phyloP scores from a whole-genome alignment of 2,329 filamentous ascomycete genomes.

The Berkeleyomyces basicola region DNA sequence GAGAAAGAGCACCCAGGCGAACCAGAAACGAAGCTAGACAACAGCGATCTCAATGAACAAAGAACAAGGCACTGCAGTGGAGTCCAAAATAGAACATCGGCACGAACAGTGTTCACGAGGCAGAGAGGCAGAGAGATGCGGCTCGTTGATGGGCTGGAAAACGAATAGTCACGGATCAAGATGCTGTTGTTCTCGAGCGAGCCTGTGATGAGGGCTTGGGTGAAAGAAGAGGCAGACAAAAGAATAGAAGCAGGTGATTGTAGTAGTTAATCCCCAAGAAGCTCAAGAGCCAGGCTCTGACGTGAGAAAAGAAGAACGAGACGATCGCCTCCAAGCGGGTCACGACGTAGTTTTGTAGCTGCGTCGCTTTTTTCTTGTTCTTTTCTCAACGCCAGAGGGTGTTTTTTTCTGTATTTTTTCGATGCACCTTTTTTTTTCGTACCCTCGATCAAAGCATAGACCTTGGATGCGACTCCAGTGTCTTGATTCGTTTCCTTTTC shows the following conservation, averaged over 20 bases:
- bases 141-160: background rate
- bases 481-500: slow-evolving; percentile 12
- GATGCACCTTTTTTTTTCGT: background rate
- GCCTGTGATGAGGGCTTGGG: background rate
- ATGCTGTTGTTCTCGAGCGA: background rate
- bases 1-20: background rate
- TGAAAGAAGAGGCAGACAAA: background rate
- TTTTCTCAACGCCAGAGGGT: background rate
- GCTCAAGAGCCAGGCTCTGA: slow-evolving; percentile 11
- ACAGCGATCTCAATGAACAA: slow-evolving; percentile 5
- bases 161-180: background rate
- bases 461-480: slow-evolving; percentile 10
- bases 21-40: background rate
- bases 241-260: background rate
- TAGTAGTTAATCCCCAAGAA: background rate
- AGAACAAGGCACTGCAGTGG: background rate
- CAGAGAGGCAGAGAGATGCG: background rate
- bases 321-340: background rate
- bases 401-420: background rate
- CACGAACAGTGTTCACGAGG: background rate
- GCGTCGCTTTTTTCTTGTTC: background rate
- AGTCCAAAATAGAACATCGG: background rate
- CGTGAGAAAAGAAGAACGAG: slow-evolving; percentile 1
- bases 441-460: slow-evolving; percentile 9
- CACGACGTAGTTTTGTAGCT: slow-evolving; percentile 11